Percentiles rank a stretch among this genome's conserved stretches.
Conservation (phyloP, 1,139 yeast species). For the Candida sp. region DNA sequence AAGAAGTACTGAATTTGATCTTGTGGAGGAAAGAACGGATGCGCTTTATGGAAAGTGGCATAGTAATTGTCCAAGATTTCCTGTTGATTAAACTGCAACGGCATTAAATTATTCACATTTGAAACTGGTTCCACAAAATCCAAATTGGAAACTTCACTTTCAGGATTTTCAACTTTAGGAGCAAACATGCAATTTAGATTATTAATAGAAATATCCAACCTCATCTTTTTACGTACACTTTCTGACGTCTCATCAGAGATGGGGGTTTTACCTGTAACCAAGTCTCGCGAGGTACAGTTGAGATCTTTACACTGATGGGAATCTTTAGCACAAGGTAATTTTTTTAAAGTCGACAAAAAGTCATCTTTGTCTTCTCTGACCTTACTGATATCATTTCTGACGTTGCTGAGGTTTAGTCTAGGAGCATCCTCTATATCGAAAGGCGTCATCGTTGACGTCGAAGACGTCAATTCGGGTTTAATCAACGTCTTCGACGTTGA, state of each 20-base stretch:
- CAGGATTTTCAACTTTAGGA: conserved; percentile 3
- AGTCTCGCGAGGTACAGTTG: conserved; percentile 7
- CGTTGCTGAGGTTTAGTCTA: not conserved
- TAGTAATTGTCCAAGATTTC: conserved; percentile 34
- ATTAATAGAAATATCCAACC: conserved; percentile 10
- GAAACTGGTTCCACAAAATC: not conserved
- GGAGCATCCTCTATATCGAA: not conserved
- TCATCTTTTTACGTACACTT: conserved; percentile 9
- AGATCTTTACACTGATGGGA: conserved; percentile 7
- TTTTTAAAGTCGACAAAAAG: conserved; percentile 6
- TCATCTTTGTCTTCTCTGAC: conserved; percentile 5
- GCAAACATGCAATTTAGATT: conserved; percentile 12
- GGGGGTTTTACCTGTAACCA: conserved; percentile 8
- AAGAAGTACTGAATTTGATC: conserved; percentile 28
- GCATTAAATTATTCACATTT: not conserved
- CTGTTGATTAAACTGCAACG: conserved; percentile 8
- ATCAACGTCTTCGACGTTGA: not conserved
- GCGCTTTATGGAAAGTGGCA: conserved; percentile 33
- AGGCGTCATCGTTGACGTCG: not conserved
- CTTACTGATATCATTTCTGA: not conserved
- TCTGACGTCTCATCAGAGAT: conserved; percentile 7
- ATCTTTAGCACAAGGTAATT: conserved; percentile 11
- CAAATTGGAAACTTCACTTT: not conserved
- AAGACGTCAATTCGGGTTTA: too few species aligned
- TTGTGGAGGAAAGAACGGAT: conserved; percentile 42